Conservation (phyloP, 2,329 filamentous ascomycete genomes). For the Pezicula radicicola region DNA sequence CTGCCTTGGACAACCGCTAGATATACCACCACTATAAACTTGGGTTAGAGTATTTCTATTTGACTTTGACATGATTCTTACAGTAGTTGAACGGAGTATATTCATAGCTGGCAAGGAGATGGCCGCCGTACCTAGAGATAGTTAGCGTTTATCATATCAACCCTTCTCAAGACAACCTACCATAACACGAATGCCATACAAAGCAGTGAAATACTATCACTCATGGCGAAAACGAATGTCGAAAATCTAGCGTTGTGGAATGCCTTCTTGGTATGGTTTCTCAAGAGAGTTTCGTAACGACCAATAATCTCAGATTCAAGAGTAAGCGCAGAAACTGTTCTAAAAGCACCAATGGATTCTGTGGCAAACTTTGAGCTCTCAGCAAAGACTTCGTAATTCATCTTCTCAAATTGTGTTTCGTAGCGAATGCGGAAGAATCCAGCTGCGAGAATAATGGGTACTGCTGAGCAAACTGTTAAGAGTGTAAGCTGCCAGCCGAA, state of each 20-base stretch:
- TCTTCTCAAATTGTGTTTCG: constrained; percentile 49
- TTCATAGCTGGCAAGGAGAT: constrained; percentile 35
- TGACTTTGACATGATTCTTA: constrained; percentile 30
- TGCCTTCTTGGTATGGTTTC: constrained; percentile 41
- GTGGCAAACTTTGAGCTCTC: constrained; percentile 59
- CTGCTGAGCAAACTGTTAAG: constrained; percentile 56
- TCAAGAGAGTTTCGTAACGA: constrained; percentile 42
- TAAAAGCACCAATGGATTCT: constrained; percentile 57
- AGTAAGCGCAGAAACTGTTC: constrained; percentile 58
- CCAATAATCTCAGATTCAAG: constrained; percentile 54
- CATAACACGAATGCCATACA: constrained; percentile 58
- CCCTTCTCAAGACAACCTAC: constrained; percentile 27
- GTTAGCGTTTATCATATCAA: neutral
- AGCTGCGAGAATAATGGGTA: constrained; percentile 45
- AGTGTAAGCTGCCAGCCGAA: constrained; percentile 75
- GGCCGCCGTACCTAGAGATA: constrained; percentile 46
- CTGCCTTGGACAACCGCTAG: constrained; percentile 48
- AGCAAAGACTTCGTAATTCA: constrained; percentile 54
- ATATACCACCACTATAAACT: constrained; percentile 43
- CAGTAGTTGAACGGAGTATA: constrained; percentile 25
- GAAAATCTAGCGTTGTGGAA: constrained; percentile 42
- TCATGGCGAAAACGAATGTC: constrained; percentile 47
- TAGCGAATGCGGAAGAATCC: constrained; percentile 45
- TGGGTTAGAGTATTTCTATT: constrained; percentile 71
- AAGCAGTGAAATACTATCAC: constrained; percentile 52